These are phyloP conservation scores for Pseudisothecium myosuroides DNA, from an alignment of 225 moss, liverwort and hornwort species.

Conservation along the genomic window DNA sequence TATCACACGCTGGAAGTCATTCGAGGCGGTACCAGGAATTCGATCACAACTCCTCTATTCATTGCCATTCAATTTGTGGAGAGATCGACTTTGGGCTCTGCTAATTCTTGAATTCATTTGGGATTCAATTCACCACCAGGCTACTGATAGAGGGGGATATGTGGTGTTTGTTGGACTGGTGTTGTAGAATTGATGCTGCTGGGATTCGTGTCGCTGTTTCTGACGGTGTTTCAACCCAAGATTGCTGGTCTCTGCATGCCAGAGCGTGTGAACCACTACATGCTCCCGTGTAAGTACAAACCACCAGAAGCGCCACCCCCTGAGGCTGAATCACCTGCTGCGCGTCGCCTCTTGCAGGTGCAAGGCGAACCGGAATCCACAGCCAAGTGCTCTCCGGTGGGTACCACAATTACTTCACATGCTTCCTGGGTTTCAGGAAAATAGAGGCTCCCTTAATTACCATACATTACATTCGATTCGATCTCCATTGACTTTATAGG, in stretches of 20 bases:
- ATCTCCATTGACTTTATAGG: not conserved
- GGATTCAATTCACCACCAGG: not conserved
- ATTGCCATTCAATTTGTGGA: no score
- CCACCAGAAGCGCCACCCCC: not conserved
- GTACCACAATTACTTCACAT: not conserved
- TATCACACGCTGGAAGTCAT: conserved; percentile 56
- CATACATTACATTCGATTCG: not conserved
- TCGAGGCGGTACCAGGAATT: conserved; percentile 31
- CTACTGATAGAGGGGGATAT: not conserved
- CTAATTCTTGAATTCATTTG: no score
- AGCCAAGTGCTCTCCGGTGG: conserved; percentile 1
- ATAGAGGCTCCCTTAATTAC: not conserved
- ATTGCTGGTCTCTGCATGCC: conserved; percentile 61
- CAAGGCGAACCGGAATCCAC: not conserved
- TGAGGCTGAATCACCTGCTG: not conserved
- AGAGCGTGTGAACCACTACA: conserved; percentile 16
- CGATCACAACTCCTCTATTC: not conserved
- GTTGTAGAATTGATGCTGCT: conserved; percentile 80
- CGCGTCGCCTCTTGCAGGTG: conserved; percentile 6
- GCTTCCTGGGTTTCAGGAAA: not conserved
- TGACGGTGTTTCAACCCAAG: conserved; percentile 58
- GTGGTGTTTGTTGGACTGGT: no score
- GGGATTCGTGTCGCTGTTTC: conserved; percentile 83
- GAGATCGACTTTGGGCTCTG: not conserved
- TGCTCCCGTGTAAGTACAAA: conserved; percentile 55